These are phyloP conservation scores for Salix suchowensis DNA, from an alignment of 345 rosid species.

Conservation along the genomic window DNA sequence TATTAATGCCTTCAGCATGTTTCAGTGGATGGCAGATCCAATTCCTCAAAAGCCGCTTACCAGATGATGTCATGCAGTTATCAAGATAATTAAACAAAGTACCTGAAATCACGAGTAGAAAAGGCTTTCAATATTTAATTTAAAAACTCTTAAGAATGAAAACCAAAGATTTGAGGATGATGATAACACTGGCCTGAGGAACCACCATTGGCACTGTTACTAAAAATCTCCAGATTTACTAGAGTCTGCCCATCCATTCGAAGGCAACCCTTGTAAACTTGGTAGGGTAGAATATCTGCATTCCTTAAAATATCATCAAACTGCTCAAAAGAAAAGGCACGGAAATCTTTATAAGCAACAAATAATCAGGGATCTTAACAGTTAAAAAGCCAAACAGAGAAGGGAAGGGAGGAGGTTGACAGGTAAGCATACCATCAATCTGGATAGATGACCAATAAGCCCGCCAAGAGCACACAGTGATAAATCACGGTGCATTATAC, in stretches of 20 bases:
- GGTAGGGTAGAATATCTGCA: conserved; percentile 78
- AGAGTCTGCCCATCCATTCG: conserved; percentile 91
- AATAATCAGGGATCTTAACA: neutral
- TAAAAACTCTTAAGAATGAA: neutral
- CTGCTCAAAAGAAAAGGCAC: conserved; percentile 32
- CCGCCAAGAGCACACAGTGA: conserved; percentile 74
- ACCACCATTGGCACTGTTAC: conserved; percentile 76
- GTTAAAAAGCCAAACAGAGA: neutral
- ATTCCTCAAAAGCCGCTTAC: conserved; percentile 76
- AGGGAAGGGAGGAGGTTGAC: neutral
- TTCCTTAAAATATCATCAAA: conserved; percentile 62
- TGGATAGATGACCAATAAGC: conserved; percentile 66
- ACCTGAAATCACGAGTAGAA: conserved; percentile 41
- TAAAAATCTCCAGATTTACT: conserved; percentile 86
- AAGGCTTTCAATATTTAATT: neutral
- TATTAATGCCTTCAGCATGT: conserved; percentile 61
- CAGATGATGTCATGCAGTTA: conserved; percentile 72
- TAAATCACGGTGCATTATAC: conserved; percentile 41
- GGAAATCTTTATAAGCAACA: conserved; percentile 12
- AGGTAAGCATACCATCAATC: conserved; percentile 68
- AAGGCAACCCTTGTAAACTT: conserved; percentile 77
- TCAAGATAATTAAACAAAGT: conserved; percentile 83
- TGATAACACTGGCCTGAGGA: conserved; percentile 49
- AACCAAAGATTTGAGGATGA: neutral
- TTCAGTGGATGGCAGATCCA: conserved; percentile 98